Base-by-base conservation (phyloP, 2,329 filamentous ascomycete genomes). In the Xylariales sp. region DNA sequence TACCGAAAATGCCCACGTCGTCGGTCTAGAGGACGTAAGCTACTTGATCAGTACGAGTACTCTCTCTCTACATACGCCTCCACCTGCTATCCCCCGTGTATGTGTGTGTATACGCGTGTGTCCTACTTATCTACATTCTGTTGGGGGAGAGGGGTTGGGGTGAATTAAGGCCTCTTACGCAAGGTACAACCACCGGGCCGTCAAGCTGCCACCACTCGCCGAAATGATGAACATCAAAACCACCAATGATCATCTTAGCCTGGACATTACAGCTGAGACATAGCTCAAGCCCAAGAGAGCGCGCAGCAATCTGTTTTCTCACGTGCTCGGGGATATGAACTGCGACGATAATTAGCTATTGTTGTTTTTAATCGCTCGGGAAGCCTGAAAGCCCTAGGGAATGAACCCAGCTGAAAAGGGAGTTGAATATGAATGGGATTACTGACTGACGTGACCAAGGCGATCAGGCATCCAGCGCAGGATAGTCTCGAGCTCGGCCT, bases 201-300 rank as follows among this genome's bases (percentile, higher is more conserved):
- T 84, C 84, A 5, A 86, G 82, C 53, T 82, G 81, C 80, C 81
- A 85, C 93, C 93, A 96, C 74, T 88, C 85, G 14, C 90, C 89
- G 79, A 96, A 94, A 81, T 96, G 93, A 78, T 96, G 93, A 56
- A 89, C 89, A 65, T 85, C 83, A 68, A 86, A 87, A 6, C 88
- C 87, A 0, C 91, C 90, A 1, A 83, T 80, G 58, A 91, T 89
- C 88, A 96, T 89, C 71, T 88, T 89, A 1, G 91, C 91, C 71
- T 90, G 87, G 1, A 96, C 91, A 74, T 96, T 96, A 78, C 93
- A 95, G 71, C 90, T 93, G 68, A 96, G 80, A 69, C 93, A 96
- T 45, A 96, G 77, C 79, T 96, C 93, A 12, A 96, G 78, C 1
- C 90, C 91, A 34, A 94, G 76, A 0, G 83, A 81, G 18, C 70